Conservation (phyloP, 2,329 filamentous ascomycete genomes). For the Aspergillus costaricaensis region DNA sequence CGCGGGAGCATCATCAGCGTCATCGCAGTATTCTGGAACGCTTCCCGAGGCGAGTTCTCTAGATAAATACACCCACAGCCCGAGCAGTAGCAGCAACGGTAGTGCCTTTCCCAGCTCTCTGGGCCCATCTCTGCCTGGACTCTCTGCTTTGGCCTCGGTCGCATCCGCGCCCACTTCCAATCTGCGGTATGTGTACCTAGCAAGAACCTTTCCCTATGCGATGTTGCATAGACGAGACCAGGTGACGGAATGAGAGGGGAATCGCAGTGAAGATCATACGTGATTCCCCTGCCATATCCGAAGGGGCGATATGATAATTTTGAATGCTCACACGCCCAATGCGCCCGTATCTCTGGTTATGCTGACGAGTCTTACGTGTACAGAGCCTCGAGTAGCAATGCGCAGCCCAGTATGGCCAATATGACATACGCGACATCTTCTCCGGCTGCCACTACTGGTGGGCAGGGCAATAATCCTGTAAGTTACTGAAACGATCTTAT, state of each 20-base stretch:
- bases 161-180: slow-evolving; percentile 55
- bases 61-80: slow-evolving; percentile 30
- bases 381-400: slow-evolving; percentile 46
- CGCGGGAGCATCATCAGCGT: slow-evolving; percentile 55
- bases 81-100: slow-evolving; percentile 27
- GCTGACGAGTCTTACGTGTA: slow-evolving; percentile 27
- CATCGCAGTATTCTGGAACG: slow-evolving; percentile 50
- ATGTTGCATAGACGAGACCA: background rate
- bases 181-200: slow-evolving; percentile 49
- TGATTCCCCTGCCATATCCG: background rate
- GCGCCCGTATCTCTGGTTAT: slow-evolving; percentile 9
- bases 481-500: slow-evolving; percentile 26
- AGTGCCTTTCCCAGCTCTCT: slow-evolving; percentile 37
- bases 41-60: slow-evolving; percentile 33
- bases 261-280: background rate
- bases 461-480: slow-evolving; percentile 55
- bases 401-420: slow-evolving; percentile 56
- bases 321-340: background rate
- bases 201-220: background rate
- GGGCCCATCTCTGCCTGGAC: slow-evolving; percentile 54
- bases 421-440: slow-evolving; percentile 66
- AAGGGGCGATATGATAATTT: background rate
- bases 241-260: background rate
- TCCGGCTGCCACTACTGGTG: slow-evolving; percentile 65
- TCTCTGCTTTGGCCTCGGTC: slow-evolving; percentile 62